These are phyloP conservation scores for Ilyonectria mors-panacis DNA, from an alignment of 2,329 filamentous ascomycete species.

Conservation along the genomic window DNA sequence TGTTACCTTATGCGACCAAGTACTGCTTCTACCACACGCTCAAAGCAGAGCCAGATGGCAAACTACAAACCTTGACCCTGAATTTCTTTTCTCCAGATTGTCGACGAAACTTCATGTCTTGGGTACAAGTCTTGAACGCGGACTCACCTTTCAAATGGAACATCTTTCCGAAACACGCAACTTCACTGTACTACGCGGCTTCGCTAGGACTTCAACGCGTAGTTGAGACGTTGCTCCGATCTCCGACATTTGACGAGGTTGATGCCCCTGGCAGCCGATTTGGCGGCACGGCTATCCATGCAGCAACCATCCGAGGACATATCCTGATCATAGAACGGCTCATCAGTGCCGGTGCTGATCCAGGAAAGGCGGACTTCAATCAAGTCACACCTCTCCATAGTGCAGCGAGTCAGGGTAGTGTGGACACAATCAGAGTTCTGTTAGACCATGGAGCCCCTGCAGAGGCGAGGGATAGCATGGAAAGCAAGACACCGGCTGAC, in stretches of 20 bases:
- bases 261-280: neutral
- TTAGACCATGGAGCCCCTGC: neutral
- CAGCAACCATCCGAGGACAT: neutral
- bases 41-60: neutral
- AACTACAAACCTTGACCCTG: neutral
- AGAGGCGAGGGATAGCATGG: neutral
- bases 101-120: slow-evolving; percentile 1
- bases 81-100: neutral
- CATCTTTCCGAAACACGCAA: neutral
- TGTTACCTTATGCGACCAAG: neutral
- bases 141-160: slow-evolving; percentile 1
- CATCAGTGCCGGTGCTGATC: neutral
- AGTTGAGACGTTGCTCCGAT: neutral
- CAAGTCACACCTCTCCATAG: neutral
- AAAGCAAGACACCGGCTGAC: neutral
- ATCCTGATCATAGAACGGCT: neutral
- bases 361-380: neutral
- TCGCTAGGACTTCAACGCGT: neutral
- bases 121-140: neutral
- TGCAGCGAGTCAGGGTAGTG: neutral
- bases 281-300: neutral
- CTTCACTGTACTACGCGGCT: neutral
- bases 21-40: neutral
- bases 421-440: neutral
- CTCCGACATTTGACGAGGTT: neutral